phyloP scores from a whole-genome alignment of 2,329 filamentous ascomycete species.

The Colletotrichum kahawae region DNA sequence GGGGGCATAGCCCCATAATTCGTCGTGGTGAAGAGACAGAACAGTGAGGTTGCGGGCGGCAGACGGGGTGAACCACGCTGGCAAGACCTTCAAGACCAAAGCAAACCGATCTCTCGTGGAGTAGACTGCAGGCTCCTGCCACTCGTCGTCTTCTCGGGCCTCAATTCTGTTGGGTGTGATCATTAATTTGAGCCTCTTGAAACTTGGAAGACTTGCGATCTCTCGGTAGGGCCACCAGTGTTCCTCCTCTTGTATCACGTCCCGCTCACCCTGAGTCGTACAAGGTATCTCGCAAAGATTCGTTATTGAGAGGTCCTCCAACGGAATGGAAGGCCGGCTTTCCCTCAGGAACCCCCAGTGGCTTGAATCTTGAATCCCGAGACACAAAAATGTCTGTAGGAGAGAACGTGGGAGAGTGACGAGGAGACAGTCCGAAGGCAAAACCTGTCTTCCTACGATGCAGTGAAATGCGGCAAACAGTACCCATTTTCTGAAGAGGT shows the following conservation, averaged over 20 bases:
- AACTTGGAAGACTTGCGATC: not conserved
- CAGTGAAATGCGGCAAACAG: not conserved
- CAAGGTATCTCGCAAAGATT: not conserved
- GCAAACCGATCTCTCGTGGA: not conserved
- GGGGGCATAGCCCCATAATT: constrained; percentile 46
- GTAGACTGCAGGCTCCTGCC: not conserved
- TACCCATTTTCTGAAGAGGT: not conserved
- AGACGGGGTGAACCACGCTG: constrained; percentile 25
- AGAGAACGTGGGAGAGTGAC: not conserved
- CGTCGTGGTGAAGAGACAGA: constrained; percentile 41
- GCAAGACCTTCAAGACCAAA: constrained; percentile 23
- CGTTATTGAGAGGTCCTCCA: not conserved
- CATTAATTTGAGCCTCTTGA: not conserved
- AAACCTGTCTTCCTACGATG: not conserved
- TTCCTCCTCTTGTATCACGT: not conserved
- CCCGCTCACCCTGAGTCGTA: not conserved
- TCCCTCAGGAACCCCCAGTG: not conserved
- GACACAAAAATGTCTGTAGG: not conserved
- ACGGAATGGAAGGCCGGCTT: not conserved
- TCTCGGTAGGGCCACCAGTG: not conserved
- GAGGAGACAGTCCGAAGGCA: not conserved
- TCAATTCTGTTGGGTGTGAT: not conserved
- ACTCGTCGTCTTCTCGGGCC: not conserved
- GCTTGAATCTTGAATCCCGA: not conserved
- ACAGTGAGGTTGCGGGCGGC: constrained; percentile 31